phyloP scores from a whole-genome alignment of 2,329 filamentous ascomycete species.

The Exophiala lecanii-corni region DNA sequence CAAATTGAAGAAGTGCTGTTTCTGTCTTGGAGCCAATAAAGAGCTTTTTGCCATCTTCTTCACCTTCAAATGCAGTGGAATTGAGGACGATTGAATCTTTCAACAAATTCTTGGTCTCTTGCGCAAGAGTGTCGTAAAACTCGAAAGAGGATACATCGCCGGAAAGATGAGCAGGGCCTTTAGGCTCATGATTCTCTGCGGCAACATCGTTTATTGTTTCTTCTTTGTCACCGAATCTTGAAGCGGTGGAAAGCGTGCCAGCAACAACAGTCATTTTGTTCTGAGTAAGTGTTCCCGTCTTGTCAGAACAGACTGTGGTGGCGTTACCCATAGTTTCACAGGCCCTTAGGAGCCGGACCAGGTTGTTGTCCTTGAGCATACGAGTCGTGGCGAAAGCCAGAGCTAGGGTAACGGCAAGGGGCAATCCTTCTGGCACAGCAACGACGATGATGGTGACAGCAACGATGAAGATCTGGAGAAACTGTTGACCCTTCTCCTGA shows the following conservation, averaged over 20 bases:
- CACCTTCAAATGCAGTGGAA: slow-evolving; percentile 65
- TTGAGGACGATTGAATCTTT: slow-evolving; percentile 63
- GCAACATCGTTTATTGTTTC: slow-evolving; percentile 28
- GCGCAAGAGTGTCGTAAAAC: slow-evolving; percentile 50
- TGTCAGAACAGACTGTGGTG: slow-evolving; percentile 61
- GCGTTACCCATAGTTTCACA: slow-evolving; percentile 63
- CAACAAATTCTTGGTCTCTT: slow-evolving; percentile 52
- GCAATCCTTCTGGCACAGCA: slow-evolving; percentile 57
- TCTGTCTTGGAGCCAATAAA: slow-evolving; percentile 77
- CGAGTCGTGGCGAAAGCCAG: slow-evolving; percentile 59
- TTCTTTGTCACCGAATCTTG: slow-evolving; percentile 41
- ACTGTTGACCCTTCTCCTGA: slow-evolving; percentile 52
- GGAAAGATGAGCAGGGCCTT: slow-evolving; percentile 24
- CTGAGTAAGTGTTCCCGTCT: slow-evolving; percentile 61
- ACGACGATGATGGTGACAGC: slow-evolving; percentile 58
- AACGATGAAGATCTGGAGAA: slow-evolving; percentile 55
- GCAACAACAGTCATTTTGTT: slow-evolving; percentile 60
- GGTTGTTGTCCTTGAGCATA: slow-evolving; percentile 60
- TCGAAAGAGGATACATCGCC: slow-evolving; percentile 51
- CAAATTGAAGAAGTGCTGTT: slow-evolving; percentile 67
- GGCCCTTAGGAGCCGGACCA: slow-evolving; percentile 56
- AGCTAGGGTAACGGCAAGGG: slow-evolving; percentile 57
- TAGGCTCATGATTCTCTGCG: slow-evolving; percentile 23
- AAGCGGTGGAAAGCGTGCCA: slow-evolving; percentile 49
- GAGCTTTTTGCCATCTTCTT: slow-evolving; percentile 53